These are phyloP conservation scores for Erigeron philadelphicus DNA, from an alignment of 140 eudicot species.

Conservation along the genomic window DNA sequence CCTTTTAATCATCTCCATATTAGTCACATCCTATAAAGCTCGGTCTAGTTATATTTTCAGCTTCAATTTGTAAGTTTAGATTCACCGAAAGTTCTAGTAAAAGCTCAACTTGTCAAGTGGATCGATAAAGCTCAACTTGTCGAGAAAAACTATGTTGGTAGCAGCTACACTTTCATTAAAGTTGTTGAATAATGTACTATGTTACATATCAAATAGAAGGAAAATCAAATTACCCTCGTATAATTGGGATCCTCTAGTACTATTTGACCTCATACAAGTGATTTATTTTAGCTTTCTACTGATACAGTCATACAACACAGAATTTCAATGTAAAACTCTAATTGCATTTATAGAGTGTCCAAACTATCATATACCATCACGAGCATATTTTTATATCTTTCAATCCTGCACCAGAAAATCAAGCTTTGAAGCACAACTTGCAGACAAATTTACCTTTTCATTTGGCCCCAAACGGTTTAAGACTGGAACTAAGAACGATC, in stretches of 20 bases:
- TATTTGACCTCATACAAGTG: neutral
- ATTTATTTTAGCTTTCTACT: slow-evolving; percentile 1
- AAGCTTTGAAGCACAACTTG: neutral
- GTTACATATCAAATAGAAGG: neutral
- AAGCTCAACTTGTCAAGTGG: too few relatives aligned
- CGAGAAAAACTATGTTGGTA: neutral
- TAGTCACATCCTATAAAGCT: too few relatives aligned
- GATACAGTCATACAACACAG: slow-evolving; percentile 19
- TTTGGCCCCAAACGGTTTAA: neutral
- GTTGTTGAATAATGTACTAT: neutral
- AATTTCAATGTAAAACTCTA: neutral
- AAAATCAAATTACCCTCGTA: slow-evolving; percentile 2
- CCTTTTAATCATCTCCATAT: too few relatives aligned
- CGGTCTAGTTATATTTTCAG: too few relatives aligned
- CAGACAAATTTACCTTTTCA: slow-evolving; percentile 5
- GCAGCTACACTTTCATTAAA: neutral
- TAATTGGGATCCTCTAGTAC: neutral
- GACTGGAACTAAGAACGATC: neutral
- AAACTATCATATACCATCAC: neutral
- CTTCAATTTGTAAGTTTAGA: too few relatives aligned
- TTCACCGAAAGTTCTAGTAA: too few relatives aligned
- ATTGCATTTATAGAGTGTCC: neutral
- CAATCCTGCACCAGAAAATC: neutral
- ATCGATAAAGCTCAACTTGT: too few relatives aligned
- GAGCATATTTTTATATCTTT: neutral